phyloP scores from a whole-genome alignment of 768 basidiomycete genomes.

The Coprinopsis cinerea region DNA sequence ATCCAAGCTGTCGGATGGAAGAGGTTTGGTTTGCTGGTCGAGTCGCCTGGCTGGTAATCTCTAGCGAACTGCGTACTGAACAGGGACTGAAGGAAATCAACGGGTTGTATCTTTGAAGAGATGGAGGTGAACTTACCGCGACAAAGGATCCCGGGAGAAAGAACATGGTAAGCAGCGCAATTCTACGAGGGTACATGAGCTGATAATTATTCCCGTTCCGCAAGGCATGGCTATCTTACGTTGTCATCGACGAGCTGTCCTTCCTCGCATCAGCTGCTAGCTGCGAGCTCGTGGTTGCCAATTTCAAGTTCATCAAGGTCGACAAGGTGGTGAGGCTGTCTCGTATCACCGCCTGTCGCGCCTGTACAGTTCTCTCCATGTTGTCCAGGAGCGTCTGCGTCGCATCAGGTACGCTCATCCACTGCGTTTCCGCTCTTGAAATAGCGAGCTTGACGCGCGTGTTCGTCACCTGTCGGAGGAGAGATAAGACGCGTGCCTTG shows the following conservation, averaged over 20 bases:
- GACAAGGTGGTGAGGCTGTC: not conserved
- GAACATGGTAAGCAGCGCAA: not conserved
- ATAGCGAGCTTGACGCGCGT: not conserved
- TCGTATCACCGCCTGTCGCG: not conserved
- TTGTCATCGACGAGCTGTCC: slow-evolving; percentile 1
- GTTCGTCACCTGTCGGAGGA: not conserved
- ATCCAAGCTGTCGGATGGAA: no score
- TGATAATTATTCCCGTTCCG: not conserved
- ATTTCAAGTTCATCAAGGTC: not conserved
- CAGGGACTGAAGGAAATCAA: not conserved
- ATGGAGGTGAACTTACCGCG: not conserved
- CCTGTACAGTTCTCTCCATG: not conserved
- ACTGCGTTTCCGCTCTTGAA: not conserved
- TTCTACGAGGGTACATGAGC: not conserved
- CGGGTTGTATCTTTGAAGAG: not conserved
- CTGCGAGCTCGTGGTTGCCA: not conserved
- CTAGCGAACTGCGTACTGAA: no score
- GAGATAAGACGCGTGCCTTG: not conserved
- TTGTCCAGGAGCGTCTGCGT: not conserved
- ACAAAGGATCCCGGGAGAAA: not conserved
- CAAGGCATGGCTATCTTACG: not conserved
- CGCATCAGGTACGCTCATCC: not conserved
- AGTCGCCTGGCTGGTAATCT: no score
- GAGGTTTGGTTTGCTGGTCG: no score
- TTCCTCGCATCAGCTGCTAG: not conserved